Evolutionary conservation across 495 filamentous ascomycete genomes (phyloP).

Genomic region (Umbilicaria muhlenbergii): DNA sequence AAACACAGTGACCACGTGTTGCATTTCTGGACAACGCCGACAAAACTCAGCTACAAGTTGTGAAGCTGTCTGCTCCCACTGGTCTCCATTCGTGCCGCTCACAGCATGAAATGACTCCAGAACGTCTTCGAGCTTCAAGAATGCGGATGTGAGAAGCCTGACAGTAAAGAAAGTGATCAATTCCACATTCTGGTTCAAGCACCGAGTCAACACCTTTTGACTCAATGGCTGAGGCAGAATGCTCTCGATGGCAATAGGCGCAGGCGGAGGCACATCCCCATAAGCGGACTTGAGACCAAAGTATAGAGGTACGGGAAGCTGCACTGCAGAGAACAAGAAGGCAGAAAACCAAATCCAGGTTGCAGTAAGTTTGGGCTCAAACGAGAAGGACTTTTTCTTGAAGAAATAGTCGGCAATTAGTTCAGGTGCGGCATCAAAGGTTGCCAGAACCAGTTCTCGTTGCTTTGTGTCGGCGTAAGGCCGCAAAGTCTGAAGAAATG

Average conservation of each 20-base stretch:
- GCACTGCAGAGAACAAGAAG: slow-evolving; percentile 64
- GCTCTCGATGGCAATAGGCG: slow-evolving; percentile 53
- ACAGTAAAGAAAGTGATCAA: slow-evolving; percentile 73
- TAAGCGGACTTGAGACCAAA: neutral
- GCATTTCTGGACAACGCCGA: slow-evolving; percentile 60
- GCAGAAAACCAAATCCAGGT: slow-evolving; percentile 91
- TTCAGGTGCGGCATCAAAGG: slow-evolving; percentile 71
- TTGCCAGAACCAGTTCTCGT: slow-evolving; percentile 59
- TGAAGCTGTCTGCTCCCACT: slow-evolving; percentile 51
- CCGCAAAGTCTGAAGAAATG: slow-evolving; percentile 62
- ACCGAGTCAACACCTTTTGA: slow-evolving; percentile 59
- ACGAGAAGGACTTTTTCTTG: slow-evolving; percentile 61
- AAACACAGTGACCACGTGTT: slow-evolving; percentile 56
- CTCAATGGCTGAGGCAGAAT: slow-evolving; percentile 73
- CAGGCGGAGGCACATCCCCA: slow-evolving; percentile 34
- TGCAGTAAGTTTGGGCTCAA: slow-evolving; percentile 78
- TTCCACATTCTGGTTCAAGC: slow-evolving; percentile 55
- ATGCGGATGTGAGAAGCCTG: slow-evolving; percentile 57
- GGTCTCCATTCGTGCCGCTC: slow-evolving; percentile 23
- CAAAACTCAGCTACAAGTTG: slow-evolving; percentile 60
- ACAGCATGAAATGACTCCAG: slow-evolving; percentile 25
- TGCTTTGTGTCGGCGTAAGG: slow-evolving; percentile 72
- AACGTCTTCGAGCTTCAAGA: slow-evolving; percentile 56
- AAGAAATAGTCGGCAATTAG: slow-evolving; percentile 73
- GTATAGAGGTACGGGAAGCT: slow-evolving; percentile 46